Base-by-base conservation (phyloP, 192 early-diverging fungal species). In the Globomyces pollinis-pini region DNA sequence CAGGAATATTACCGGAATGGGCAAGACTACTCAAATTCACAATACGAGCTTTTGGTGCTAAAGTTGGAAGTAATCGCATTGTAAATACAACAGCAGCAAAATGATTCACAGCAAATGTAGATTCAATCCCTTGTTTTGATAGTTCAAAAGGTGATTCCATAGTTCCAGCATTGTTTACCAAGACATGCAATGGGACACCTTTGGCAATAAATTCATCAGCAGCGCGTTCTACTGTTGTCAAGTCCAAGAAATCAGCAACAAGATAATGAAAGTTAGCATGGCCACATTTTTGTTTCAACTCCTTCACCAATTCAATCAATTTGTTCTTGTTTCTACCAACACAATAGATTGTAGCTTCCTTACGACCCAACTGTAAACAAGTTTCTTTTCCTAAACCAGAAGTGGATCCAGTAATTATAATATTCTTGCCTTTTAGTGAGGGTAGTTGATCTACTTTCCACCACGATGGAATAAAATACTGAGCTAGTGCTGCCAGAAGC, bases 141-240 rank as follows among this genome's bases (percentile, higher is more conserved):
- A 72, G 59, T 2, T 39, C 20, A 7, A 60, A 68, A 3, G 78
- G 74, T 39, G 16, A 34, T 15, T 36, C 20, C 39, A 70, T 31
- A 38, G 41, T 57, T 6, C 55, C 84, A 15, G 83, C 85, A 67
- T 84, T 86, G 69, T 80, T 77, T 9, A 85, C 59, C 26, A 85
- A 56, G 9, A 78, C 69, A 54, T 85, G 62, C 6, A 85, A 54
- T 6, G 57, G 63, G 13, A 53, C 43, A 21, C 73, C 59, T 12
- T 58, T 44, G 11, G 42, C 49, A 24, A 74, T 59, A 60, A 78
- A 75, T 24, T 44, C 34, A 4, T 71, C 38, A 20, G 63, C 65
- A 53, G 71, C 74, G 2, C 38, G 43, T 11, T 44, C 62, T 39
- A 76, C 74, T 26, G 42, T 39, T 56, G 47, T 60, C 35, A 74